Evolutionary conservation across 495 filamentous ascomycete genomes (phyloP).

Genomic region (Neurospora hispaniola): DNA sequence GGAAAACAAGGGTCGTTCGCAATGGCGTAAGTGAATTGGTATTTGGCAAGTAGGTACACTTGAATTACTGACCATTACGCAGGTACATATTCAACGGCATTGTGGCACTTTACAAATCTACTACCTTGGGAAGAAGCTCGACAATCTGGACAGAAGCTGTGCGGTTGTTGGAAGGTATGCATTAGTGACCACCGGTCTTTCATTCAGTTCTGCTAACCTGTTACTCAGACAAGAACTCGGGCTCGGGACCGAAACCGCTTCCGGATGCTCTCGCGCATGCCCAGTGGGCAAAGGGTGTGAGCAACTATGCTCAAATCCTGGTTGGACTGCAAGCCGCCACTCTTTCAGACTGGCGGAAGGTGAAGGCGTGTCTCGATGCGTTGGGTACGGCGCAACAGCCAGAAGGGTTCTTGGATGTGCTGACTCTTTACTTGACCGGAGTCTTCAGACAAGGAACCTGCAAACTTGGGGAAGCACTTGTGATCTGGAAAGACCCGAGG

Average conservation of each 20-base stretch:
- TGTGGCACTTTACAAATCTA: constrained; percentile 51
- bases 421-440: constrained; percentile 58
- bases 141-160: constrained; percentile 33
- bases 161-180: constrained; percentile 15
- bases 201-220: constrained; percentile 12
- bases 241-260: constrained; percentile 22
- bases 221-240: constrained; percentile 19
- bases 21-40: constrained; percentile 30
- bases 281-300: constrained; percentile 32
- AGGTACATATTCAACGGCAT: constrained; percentile 56
- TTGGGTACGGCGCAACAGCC: constrained; percentile 22
- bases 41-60: background rate
- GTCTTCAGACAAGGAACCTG: constrained; percentile 73
- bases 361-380: constrained; percentile 32
- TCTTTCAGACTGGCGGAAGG: constrained; percentile 33
- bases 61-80: constrained; percentile 32
- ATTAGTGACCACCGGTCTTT: background rate
- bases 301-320: constrained; percentile 37
- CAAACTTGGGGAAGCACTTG: constrained; percentile 52
- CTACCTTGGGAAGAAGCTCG: constrained; percentile 50
- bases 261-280: constrained; percentile 33
- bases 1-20: constrained; percentile 38
- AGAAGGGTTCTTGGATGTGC: constrained; percentile 25
- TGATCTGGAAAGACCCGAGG: constrained; percentile 49
- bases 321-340: constrained; percentile 37